Conservation (phyloP, 2,329 filamentous ascomycete genomes). For the Fusarium oxysporum region DNA sequence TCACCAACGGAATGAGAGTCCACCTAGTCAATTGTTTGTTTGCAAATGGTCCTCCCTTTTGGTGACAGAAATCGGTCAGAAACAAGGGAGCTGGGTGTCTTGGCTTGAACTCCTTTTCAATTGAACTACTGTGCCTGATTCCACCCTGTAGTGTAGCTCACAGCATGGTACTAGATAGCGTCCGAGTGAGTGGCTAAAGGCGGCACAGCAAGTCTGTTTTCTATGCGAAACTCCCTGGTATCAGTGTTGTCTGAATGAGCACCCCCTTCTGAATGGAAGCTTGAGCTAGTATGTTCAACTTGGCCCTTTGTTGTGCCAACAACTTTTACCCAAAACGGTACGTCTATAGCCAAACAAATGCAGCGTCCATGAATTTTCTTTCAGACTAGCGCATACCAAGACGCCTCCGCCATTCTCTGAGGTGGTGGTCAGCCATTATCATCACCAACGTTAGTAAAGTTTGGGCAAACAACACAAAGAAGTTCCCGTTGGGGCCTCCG, state of each 20-base stretch:
- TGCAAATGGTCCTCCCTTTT: not conserved
- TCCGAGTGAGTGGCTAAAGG: not conserved
- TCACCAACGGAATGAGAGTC: not conserved
- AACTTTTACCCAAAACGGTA: not conserved
- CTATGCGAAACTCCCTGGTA: too few relatives aligned
- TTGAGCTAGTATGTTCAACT: not conserved
- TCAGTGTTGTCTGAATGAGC: too few relatives aligned
- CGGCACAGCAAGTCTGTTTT: not conserved
- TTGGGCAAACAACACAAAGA: not conserved
- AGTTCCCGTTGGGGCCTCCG: not conserved
- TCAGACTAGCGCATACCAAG: not conserved
- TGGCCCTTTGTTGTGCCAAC: not conserved
- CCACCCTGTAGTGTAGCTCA: not conserved
- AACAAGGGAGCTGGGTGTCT: not conserved
- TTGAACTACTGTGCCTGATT: not conserved
- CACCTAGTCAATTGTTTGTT: not conserved
- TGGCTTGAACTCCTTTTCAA: not conserved
- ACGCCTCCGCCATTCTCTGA: not conserved
- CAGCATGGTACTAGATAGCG: not conserved
- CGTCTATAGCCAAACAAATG: not conserved
- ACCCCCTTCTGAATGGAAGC: too few relatives aligned
- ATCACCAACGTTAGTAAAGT: not conserved
- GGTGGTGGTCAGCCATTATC: not conserved
- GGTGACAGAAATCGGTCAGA: too few relatives aligned
- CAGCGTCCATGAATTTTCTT: not conserved